Base-by-base conservation (phyloP, 169 alveolate genomes). In the Eimeria sp. region DNA sequence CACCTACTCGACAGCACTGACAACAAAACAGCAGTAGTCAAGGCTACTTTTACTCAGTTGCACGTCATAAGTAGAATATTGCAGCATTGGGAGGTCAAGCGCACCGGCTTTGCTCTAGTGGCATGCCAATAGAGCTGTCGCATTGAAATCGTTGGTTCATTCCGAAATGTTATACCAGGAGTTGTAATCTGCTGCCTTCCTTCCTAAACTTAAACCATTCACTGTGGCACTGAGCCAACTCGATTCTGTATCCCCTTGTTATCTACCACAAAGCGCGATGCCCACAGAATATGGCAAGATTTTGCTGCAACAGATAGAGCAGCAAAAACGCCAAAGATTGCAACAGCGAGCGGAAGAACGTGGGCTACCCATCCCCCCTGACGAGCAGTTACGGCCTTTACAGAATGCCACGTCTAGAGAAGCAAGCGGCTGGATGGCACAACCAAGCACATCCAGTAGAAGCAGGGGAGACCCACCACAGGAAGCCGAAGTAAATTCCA, bases 251-350 rank as follows among this genome's bases (percentile, higher is more conserved):
- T 23, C 4, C 18, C 58, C n/a, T 6, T 40, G 18, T 37, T 20
- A 37, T 74, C 33, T 74, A 18, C 54, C 83, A 20, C 83, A 20
- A 74, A 20, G 83, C 94, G 68, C 94, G 66, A 87, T 87, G 94
- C 82, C 83, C 66, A 87, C 30, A 83, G 94, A 87, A 66, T 87
- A 87, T 43, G 94, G 94, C 54, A 62, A 87, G 94, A 87, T 87
- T 49, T 87, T 87, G 94, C 94, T 87, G 82, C 94, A 87, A 46
- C 94, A 87, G 66, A 87, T 87, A 20, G 94, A 87, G 94, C 94
- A 87, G 83, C 94, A 87, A 58, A 58, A 52, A 68, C 80, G 54
- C 9, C 82, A 87, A 58, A 64, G 83, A 37, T 27, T 87, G 52
- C 62, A 76, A 71, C 94, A 87, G 33, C 94, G 94, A 87, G 94